phyloP scores from a whole-genome alignment of 768 basidiomycete genomes.

The Panellus pusillus region DNA sequence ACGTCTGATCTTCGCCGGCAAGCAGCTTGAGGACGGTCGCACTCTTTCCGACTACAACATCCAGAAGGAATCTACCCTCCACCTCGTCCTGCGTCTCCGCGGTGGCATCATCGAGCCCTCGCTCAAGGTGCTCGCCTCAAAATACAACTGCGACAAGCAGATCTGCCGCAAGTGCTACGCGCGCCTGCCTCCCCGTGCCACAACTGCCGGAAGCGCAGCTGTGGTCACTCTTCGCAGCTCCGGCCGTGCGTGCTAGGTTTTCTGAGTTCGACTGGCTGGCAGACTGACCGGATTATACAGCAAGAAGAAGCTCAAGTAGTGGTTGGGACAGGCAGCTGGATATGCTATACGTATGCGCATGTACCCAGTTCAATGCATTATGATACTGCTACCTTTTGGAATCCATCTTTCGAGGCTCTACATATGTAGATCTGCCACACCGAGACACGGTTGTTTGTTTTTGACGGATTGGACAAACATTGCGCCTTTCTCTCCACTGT shows the following conservation, averaged over 20 bases:
- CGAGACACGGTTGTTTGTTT: too few relatives aligned
- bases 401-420: too few relatives aligned
- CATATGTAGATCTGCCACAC: too few relatives aligned
- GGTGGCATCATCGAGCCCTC: conserved; percentile 99
- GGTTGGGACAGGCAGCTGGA: not conserved
- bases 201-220: conserved; percentile 98
- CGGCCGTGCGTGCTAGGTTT: conserved; percentile 57
- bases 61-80: conserved; percentile 97
- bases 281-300: conserved; percentile 35
- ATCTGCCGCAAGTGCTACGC: conserved; percentile 99
- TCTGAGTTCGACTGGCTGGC: not conserved
- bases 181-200: conserved; percentile 97
- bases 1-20: conserved; percentile 94
- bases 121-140: conserved; percentile 92
- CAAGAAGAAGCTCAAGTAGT: conserved; percentile 97
- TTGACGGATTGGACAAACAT: too few relatives aligned
- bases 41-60: conserved; percentile 97
- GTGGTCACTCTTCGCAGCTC: conserved; percentile 89
- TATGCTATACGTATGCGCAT: conserved; percentile 9
- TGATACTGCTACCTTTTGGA: too few relatives aligned
- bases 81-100: conserved; percentile 72
- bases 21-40: conserved; percentile 98
- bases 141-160: conserved; percentile 99
- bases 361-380: conserved; percentile 9
- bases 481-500: not conserved